Conservation (phyloP, 1,284 basidiomycete genomes). For the Puccinia triticina region DNA sequence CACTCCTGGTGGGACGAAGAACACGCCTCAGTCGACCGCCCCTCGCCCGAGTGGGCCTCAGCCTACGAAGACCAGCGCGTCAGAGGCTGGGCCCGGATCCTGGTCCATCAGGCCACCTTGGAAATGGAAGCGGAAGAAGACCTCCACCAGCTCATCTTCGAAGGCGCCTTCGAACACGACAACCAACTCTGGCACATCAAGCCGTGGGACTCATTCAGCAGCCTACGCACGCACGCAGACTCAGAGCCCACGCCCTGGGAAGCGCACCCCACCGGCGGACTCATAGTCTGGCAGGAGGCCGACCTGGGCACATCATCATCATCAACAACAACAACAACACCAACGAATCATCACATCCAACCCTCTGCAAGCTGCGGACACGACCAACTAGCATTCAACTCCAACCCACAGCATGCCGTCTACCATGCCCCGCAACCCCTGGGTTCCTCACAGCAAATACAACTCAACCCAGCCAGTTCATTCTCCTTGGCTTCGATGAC, state of each 20-base stretch:
- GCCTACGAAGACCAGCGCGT: slow-evolving; percentile 36
- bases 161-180: slow-evolving; percentile 73
- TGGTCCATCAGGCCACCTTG: slow-evolving; percentile 44
- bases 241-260: slow-evolving; percentile 59
- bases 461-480: slow-evolving; percentile 56
- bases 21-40: slow-evolving; percentile 37
- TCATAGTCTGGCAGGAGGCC: slow-evolving; percentile 71
- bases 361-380: slow-evolving; percentile 66
- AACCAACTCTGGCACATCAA: slow-evolving; percentile 75
- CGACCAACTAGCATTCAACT: slow-evolving; percentile 72
- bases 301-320: slow-evolving; percentile 64
- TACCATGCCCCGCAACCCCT: slow-evolving; percentile 59
- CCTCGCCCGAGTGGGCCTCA: slow-evolving; percentile 23
- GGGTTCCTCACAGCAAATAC: slow-evolving; percentile 55
- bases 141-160: slow-evolving; percentile 63
- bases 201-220: slow-evolving; percentile 73
- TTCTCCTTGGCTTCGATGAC: slow-evolving; percentile 46
- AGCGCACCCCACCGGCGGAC: slow-evolving; percentile 63
- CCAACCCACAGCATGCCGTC: slow-evolving; percentile 68
- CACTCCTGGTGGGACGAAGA: slow-evolving; percentile 53
- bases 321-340: too few relatives aligned
- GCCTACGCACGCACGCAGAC: slow-evolving; percentile 66
- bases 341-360: too few relatives aligned
- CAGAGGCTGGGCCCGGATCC: slow-evolving; percentile 55
- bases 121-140: slow-evolving; percentile 41